phyloP scores from a whole-genome alignment of 208 protist genomes.

The Leishmania braziliensis region DNA sequence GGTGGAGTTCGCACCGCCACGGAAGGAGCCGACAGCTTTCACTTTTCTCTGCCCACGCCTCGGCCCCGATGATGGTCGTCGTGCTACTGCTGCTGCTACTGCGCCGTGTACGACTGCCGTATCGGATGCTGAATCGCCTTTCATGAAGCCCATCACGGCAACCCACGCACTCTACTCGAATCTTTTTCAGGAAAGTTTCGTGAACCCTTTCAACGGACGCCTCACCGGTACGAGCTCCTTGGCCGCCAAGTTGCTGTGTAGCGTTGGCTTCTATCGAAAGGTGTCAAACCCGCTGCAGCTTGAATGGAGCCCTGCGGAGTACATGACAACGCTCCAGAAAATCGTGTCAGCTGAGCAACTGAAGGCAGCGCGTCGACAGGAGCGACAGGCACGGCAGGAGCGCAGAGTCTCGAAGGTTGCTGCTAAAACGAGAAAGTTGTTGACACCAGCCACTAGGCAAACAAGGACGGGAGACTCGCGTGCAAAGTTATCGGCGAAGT shows the following conservation, averaged over 20 bases:
- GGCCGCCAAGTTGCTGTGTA: conserved; percentile 33
- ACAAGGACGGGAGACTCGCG: not conserved
- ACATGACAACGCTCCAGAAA: conserved; percentile 28
- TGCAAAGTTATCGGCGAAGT: not conserved
- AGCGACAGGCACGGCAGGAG: not conserved
- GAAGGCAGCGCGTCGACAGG: not conserved
- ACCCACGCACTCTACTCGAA: conserved; percentile 2
- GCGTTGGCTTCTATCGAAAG: conserved; percentile 62
- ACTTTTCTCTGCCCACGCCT: no score
- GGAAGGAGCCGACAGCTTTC: not conserved
- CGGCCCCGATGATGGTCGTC: not conserved
- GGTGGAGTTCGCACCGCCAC: not conserved
- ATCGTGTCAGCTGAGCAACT: conserved; percentile 8
- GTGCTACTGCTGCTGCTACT: not conserved
- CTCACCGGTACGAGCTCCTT: conserved; percentile 29
- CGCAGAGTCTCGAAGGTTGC: not conserved
- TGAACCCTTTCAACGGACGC: conserved; percentile 84
- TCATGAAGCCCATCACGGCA: not conserved
- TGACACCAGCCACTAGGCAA: not conserved
- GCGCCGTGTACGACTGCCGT: not conserved
- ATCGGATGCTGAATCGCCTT: not conserved
- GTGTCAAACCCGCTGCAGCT: conserved; percentile 62
- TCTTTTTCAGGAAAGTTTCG: conserved; percentile 24
- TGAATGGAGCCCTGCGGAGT: conserved; percentile 49
- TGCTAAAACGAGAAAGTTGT: not conserved